These are phyloP conservation scores for Beta vulgaris DNA, from an alignment of 148 eudicot species.

Conservation along the genomic window DNA sequence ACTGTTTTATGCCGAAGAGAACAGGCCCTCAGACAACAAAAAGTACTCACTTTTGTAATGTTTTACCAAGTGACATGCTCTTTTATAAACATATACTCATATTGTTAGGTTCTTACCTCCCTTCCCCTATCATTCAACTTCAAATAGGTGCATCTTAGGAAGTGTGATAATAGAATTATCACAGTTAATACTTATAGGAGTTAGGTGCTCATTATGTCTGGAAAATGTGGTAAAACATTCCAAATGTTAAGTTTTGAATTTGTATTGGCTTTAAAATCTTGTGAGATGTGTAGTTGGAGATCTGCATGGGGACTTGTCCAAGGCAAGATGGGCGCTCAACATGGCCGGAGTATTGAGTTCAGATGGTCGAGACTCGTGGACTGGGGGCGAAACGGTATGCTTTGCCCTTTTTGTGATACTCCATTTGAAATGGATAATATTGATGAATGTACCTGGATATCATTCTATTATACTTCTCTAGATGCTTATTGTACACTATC, in stretches of 20 bases:
- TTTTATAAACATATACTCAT: too few species aligned
- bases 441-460: not conserved
- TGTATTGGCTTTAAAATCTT: not conserved
- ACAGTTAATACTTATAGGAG: too few species aligned
- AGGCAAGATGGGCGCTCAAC: conserved; percentile 84
- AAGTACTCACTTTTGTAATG: too few species aligned
- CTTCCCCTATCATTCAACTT: too few species aligned
- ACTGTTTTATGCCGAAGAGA: too few species aligned
- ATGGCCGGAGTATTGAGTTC: conserved; percentile 89
- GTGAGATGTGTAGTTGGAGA: conserved; percentile 66
- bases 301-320: conserved; percentile 88
- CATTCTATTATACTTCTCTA: not conserved
- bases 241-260: conserved; percentile 4
- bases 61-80: too few species aligned
- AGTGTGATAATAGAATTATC: too few species aligned
- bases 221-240: not conserved
- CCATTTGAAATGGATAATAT: not conserved
- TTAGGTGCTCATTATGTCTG: not conserved
- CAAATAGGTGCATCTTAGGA: too few species aligned
- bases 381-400: conserved; percentile 83
- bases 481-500: not conserved
- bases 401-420: not conserved
- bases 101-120: too few species aligned
- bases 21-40: too few species aligned
- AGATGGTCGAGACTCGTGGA: conserved; percentile 75